A percentile compares a stretch with the other conserved stretches of the same genome.
These are phyloP conservation scores for Trichoderma arundinaceum DNA, from an alignment of 2,329 filamentous ascomycete species.

Conservation along the genomic window DNA sequence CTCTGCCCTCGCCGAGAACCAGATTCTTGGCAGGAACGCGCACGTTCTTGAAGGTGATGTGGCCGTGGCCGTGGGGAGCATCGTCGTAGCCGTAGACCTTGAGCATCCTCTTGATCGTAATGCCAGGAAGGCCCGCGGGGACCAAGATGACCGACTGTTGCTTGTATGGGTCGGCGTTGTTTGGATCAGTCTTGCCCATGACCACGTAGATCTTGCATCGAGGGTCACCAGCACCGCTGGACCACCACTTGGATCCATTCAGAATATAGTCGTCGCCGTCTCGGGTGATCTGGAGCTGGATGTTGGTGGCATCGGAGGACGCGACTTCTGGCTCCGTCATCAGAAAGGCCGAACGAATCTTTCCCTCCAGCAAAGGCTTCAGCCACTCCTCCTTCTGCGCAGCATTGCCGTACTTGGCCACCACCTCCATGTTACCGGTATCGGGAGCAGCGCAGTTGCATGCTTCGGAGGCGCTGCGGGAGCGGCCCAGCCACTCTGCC, in stretches of 20 bases:
- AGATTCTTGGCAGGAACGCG: slow-evolving; percentile 84
- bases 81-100: slow-evolving; percentile 96
- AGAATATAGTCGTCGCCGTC: slow-evolving; percentile 90
- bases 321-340: slow-evolving; percentile 94
- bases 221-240: slow-evolving; percentile 89
- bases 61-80: slow-evolving; percentile 96
- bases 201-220: slow-evolving; percentile 93
- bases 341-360: slow-evolving; percentile 87
- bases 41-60: slow-evolving; percentile 88
- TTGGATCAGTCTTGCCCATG: slow-evolving; percentile 88
- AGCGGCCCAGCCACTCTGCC: slow-evolving; percentile 94
- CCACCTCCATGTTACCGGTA: slow-evolving; percentile 94
- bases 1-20: slow-evolving; percentile 88
- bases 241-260: slow-evolving; percentile 99
- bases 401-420: slow-evolving; percentile 88
- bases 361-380: slow-evolving; percentile 77
- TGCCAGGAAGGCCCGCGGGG: slow-evolving; percentile 77
- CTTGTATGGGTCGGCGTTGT: slow-evolving; percentile 77
- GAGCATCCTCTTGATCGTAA: slow-evolving; percentile 93
- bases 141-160: slow-evolving; percentile 95
- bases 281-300: slow-evolving; percentile 78
- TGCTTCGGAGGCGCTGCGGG: slow-evolving; percentile 79
- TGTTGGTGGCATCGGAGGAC: slow-evolving; percentile 91
- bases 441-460: slow-evolving; percentile 91
- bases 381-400: slow-evolving; percentile 86